Evolutionary conservation across 1,284 basidiomycete species (phyloP), one percentile per base, ranked within the genome.

Genomic region (Blastosporella zonata): DNA sequence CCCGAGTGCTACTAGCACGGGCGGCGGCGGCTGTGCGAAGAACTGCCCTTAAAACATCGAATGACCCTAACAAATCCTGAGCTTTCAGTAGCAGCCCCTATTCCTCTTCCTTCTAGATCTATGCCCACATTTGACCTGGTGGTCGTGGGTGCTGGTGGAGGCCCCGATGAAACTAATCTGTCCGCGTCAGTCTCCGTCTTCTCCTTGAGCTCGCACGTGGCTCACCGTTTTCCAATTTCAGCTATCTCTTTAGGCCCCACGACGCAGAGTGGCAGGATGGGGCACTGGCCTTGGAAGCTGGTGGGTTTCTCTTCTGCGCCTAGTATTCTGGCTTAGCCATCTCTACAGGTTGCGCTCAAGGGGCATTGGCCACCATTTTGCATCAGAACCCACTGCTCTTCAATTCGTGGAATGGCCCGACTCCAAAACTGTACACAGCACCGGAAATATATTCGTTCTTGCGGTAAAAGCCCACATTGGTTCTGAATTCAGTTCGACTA

Each of bases 101-200:
- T 39, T 41, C 50, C 45, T 41, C 42, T 44, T 29, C 46, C 36
- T 48, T 43, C 43, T n/a, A n/a, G n/a, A n/a, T n/a, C n/a, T 41
- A 76, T 75, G 73, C 68, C 74, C 51, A 64, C 73, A 48, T 89
- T 89, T 63, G 82, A 88, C 63, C 58, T 90, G 55, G 67, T 89
- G 49, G 84, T 86, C 55, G 78, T 90, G 20, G 87, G 88, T 55
- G 78, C 81, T 51, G 87, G 87, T 53, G 87, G 88, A 41, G 87
- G 88, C 40, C 84, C 84, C 17, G 79, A 79, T 61, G 87, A 90
- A 65, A 80, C 79, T 31, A 84, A 90, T 67, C 62, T 90, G 56
- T 87, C 84, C 43, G 82, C 78, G 87, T 88, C 61, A 53, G 78
- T 73, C n/a, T 34, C 6, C 15, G 17, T 4, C 17, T 34, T 50